Percentiles rank a stretch among this genome's conserved stretches.
phyloP scores from a whole-genome alignment of 306 rosid genomes.

The Dalbergia oliveri region DNA sequence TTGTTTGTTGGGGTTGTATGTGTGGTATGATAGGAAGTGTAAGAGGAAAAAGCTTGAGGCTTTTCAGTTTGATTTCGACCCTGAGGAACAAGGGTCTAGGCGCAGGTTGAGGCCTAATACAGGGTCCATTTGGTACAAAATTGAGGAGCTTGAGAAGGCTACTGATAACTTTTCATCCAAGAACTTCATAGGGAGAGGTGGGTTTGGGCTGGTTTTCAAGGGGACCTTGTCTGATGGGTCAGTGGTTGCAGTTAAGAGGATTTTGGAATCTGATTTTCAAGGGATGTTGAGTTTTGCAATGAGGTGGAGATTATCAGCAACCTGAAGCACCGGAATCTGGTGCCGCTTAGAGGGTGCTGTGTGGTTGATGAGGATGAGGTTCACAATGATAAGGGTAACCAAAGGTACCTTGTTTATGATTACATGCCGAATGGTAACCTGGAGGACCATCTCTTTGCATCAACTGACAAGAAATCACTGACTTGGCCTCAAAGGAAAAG shows the following conservation, averaged over 20 bases:
- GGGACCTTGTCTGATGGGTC: constrained; percentile 80
- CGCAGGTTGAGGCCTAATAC: constrained; percentile 83
- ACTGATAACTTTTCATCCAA: constrained; percentile 76
- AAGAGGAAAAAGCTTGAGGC: constrained; percentile 45
- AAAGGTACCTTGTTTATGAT: constrained; percentile 85
- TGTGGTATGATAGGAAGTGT: constrained; percentile 72
- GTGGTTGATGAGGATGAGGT: constrained; percentile 65
- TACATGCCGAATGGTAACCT: constrained; percentile 97
- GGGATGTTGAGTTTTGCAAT: constrained; percentile 84
- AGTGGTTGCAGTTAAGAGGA: constrained; percentile 80
- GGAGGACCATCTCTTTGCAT: constrained; percentile 70
- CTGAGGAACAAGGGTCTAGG: constrained; percentile 75
- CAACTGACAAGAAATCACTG: constrained; percentile 54
- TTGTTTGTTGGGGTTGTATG: constrained; percentile 66
- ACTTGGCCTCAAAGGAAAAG: constrained; percentile 94
- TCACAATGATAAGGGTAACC: constrained; percentile 60
- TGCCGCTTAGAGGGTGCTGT: constrained; percentile 94
- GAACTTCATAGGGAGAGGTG: constrained; percentile 92
- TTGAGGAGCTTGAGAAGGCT: constrained; percentile 89
- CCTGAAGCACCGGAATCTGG: constrained; percentile 88
- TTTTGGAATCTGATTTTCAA: constrained; percentile 87
- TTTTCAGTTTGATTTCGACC: constrained; percentile 56
- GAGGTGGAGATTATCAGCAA: constrained; percentile 97
- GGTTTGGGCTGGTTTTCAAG: constrained; percentile 87
- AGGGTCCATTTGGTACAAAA: constrained; percentile 89